Base-by-base conservation (phyloP, 345 rosid species). In the Camelina sativa region DNA sequence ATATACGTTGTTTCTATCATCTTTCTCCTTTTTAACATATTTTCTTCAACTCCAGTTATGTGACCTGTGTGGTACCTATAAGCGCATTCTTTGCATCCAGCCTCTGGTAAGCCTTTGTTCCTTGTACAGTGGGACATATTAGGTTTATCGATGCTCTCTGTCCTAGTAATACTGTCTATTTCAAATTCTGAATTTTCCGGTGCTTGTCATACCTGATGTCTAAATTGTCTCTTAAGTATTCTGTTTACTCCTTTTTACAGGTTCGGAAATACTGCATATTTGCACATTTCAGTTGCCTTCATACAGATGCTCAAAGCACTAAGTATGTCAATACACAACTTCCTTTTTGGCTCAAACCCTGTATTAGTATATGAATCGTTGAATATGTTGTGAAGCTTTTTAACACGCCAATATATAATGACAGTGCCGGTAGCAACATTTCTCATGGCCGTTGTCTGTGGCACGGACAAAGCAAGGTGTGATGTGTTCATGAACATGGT, bases 341-440 rank as follows among this genome's bases (percentile, higher is more conserved):
- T 5, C 41, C 16, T 73, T 46, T 40, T 57, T 17, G 63, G 30
- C 41, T 48, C 23, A 59, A 47, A 54, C 43, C 43, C 55, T 50
- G 32, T 65, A 48, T 41, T 58, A 65, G 41, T 50, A n/a, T 19
- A n/a, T 71, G 28, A 58, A 19, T 56, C 51, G 59, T 52, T 58
- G 50, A 65, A 22, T 40, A 15, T 71, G 37, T 23, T 48, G 48
- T 2, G 2, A 72, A 51, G 17, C 17, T 58, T 56, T 62, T 16
- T 71, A 71, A 77, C 62, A 16, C 64, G 4, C 32, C 69, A 44
- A 72, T 75, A 76, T 71, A 53, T 59, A 73, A 48, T 86, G 75
- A 67, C 93, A 93, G 98, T 93, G 98, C 96, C 96, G 46, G 98
- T 91, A 57, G 97, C 97, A 52, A 92, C 99, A 73, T 92, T 88